These are phyloP conservation scores for Vachellia collinsii DNA, from an alignment of 306 rosid species.

Conservation along the genomic window DNA sequence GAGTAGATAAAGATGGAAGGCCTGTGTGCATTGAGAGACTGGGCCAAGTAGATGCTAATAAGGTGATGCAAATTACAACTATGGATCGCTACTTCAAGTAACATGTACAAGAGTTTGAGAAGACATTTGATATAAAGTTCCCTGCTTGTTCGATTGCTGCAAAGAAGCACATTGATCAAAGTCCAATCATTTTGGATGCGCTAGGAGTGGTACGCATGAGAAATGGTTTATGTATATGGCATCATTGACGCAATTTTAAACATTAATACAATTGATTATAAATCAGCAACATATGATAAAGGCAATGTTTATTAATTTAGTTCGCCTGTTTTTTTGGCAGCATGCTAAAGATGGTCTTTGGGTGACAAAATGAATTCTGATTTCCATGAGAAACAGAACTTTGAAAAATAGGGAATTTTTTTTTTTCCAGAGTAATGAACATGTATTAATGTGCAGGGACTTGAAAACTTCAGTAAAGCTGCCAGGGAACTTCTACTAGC, in stretches of 20 bases:
- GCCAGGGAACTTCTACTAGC: constrained; percentile 76
- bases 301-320: constrained; percentile 10
- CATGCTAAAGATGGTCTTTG: constrained; percentile 18
- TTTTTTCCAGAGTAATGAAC: background rate
- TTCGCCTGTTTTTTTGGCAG: constrained; percentile 11
- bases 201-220: constrained; percentile 87
- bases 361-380: constrained; percentile 12
- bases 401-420: background rate
- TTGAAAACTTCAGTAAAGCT: constrained; percentile 76
- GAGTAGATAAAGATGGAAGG: constrained; percentile 91
- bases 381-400: background rate
- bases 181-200: constrained; percentile 91
- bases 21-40: constrained; percentile 88
- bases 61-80: constrained; percentile 84
- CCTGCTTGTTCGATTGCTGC: constrained; percentile 94
- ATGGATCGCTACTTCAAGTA: constrained; percentile 81
- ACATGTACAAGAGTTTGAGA: constrained; percentile 88
- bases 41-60: constrained; percentile 71
- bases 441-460: constrained; percentile 59
- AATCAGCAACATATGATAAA: background rate
- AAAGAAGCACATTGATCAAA: constrained; percentile 92
- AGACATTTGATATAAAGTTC: constrained; percentile 70
- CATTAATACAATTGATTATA: background rate
- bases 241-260: background rate
- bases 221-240: constrained; percentile 12